A percentile compares a stretch with the other conserved stretches of the same genome.
Evolutionary conservation across 2,329 filamentous ascomycete species (phyloP).

Genomic region (Aschersonia sp.): DNA sequence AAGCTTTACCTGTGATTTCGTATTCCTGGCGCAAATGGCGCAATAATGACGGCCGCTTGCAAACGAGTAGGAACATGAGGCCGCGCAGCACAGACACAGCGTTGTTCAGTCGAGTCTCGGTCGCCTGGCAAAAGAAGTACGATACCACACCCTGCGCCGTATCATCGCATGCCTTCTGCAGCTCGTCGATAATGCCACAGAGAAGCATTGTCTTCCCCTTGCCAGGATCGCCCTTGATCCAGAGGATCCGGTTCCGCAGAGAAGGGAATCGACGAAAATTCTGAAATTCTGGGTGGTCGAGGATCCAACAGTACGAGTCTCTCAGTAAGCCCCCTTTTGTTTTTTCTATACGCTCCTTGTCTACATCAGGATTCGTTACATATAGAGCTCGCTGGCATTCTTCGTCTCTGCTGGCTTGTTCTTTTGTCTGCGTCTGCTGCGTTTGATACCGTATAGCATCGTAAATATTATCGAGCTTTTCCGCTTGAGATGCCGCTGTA

Average conservation of each 20-base stretch:
- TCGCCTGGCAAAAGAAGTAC: conserved; percentile 28
- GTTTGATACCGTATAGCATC: conserved; percentile 4
- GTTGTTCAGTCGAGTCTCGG: conserved; percentile 20
- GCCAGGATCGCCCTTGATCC: conserved; percentile 18
- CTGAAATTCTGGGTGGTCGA: conserved; percentile 13
- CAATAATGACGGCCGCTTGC: conserved; percentile 16
- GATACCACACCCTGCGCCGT: conserved; percentile 4
- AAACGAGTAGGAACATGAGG: conserved; percentile 24
- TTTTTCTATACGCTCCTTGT: conserved; percentile 20
- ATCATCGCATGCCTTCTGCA: neutral
- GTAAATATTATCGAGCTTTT: neutral
- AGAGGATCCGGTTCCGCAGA: conserved; percentile 10
- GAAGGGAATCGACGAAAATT: conserved; percentile 12
- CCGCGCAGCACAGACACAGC: conserved; percentile 25
- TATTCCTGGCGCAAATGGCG: conserved; percentile 20
- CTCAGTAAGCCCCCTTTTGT: conserved; percentile 18
- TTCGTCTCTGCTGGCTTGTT: conserved; percentile 6
- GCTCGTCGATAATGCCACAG: conserved; percentile 13
- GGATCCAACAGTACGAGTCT: conserved; percentile 21
- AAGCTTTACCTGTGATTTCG: conserved; percentile 13
- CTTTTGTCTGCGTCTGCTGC: conserved; percentile 4
- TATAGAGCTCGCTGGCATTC: conserved; percentile 11
- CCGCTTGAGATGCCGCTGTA: neutral
- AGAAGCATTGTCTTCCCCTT: conserved; percentile 24
- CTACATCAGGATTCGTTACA: conserved; percentile 14